Evolutionary conservation across 805 yeast genomes (phyloP).

Genomic region (Hemisphaericaspora nanyangensis): DNA sequence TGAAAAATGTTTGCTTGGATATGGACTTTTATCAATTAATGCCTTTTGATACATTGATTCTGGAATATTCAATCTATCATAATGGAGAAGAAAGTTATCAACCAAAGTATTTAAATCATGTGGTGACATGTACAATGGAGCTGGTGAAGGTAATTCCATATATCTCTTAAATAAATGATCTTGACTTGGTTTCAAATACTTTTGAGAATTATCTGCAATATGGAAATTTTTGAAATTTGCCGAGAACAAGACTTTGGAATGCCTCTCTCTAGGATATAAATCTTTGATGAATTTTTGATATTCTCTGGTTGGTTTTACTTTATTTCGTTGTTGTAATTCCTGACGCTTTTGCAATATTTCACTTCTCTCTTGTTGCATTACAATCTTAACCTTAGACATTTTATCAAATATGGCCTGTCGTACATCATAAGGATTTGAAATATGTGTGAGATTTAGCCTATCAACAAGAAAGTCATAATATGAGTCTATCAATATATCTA

Average conservation of each 20-base stretch:
- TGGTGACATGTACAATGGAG: constrained; percentile 20
- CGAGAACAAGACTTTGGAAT: constrained; percentile 1
- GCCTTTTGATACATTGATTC: neutral
- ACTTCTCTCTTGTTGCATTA: neutral
- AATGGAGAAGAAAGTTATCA: constrained; percentile 12
- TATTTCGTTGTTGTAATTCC: neutral
- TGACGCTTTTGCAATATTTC: neutral
- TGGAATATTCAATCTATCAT: constrained; percentile 20
- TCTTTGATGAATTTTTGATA: constrained; percentile 11
- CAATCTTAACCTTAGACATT: neutral
- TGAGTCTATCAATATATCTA: constrained; percentile 11
- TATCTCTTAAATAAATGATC: constrained; percentile 21
- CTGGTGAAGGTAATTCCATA: constrained; percentile 23
- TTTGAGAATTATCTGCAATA: constrained; percentile 7
- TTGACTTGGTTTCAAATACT: constrained; percentile 22
- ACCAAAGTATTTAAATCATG: constrained; percentile 27
- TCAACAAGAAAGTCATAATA: constrained; percentile 6
- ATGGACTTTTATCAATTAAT: neutral
- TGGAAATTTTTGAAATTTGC: constrained; percentile 1
- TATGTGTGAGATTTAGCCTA: constrained; percentile 1
- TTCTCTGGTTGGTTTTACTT: neutral
- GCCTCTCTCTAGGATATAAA: constrained; percentile 16
- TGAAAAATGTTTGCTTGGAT: neutral
- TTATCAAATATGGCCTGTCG: constrained; percentile 5
- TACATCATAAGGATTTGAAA: neutral